These are phyloP conservation scores for Moesziomyces globuligerus DNA, from an alignment of 1,284 basidiomycete species.

Conservation along the genomic window DNA sequence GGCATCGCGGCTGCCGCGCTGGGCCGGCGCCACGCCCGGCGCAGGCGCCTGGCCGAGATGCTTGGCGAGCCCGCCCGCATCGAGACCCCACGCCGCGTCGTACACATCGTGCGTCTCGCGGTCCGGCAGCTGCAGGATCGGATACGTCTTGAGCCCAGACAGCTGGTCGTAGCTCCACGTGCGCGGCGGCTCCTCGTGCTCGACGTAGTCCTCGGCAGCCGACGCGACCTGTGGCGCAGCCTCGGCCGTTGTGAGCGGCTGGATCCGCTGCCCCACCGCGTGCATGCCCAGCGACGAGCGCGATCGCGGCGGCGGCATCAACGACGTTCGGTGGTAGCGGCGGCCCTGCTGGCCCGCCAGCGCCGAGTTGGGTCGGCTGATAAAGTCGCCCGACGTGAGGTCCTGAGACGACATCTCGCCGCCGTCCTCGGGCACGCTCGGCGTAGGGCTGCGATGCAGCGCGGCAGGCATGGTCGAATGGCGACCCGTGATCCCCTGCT, in stretches of 20 bases:
- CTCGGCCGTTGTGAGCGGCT: conserved; percentile 11
- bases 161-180: conserved; percentile 54
- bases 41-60: conserved; percentile 13
- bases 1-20: not conserved
- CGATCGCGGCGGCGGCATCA: conserved; percentile 48
- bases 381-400: conserved; percentile 39
- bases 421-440: conserved; percentile 59
- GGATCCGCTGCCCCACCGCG: conserved; percentile 12
- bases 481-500: conserved; percentile 14
- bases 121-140: conserved; percentile 53
- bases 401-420: conserved; percentile 57
- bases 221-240: not conserved
- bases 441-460: conserved; percentile 49
- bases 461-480: conserved; percentile 55
- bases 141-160: conserved; percentile 54
- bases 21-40: not conserved
- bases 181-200: conserved; percentile 9
- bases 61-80: conserved; percentile 35
- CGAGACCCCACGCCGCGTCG: conserved; percentile 51
- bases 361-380: conserved; percentile 36
- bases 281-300: conserved; percentile 28
- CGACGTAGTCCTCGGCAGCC: conserved; percentile 7
- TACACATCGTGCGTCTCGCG: conserved; percentile 60
- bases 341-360: conserved; percentile 16
- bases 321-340: conserved; percentile 30